Evolutionary conservation across 352 stramenopile species (phyloP).

Genomic region (Peronospora tabacina): DNA sequence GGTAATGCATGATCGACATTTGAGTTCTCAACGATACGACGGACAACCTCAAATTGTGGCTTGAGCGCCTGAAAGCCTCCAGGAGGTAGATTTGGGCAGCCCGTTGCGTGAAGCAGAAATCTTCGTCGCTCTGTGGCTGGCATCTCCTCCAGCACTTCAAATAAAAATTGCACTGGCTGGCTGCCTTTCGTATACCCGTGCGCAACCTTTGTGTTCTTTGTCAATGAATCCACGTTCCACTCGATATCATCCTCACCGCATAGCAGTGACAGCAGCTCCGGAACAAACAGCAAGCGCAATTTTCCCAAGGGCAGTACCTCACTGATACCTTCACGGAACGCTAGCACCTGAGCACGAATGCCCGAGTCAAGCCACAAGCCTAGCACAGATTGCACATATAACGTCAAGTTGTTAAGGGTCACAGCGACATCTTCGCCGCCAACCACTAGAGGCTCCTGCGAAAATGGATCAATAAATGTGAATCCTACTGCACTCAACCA

Average conservation of each 20-base stretch:
- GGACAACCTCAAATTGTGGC: slow-evolving; percentile 75
- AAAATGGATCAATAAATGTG: slow-evolving; percentile 74
- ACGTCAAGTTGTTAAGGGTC: slow-evolving; percentile 41
- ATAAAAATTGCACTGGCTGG: slow-evolving; percentile 55
- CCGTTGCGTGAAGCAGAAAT: slow-evolving; percentile 77
- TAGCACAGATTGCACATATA: slow-evolving; percentile 55
- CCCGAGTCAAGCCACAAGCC: slow-evolving; percentile 56
- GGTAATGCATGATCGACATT: slow-evolving; percentile 70
- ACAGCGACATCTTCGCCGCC: slow-evolving; percentile 41
- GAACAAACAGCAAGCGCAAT: slow-evolving; percentile 58
- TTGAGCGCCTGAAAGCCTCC: slow-evolving; percentile 62
- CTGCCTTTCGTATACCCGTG: slow-evolving; percentile 81
- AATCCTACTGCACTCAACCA: slow-evolving; percentile 66
- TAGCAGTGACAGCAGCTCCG: slow-evolving; percentile 55
- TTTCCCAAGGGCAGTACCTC: slow-evolving; percentile 69
- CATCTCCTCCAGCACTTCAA: slow-evolving; percentile 69
- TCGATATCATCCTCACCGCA: slow-evolving; percentile 68
- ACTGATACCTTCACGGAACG: slow-evolving; percentile 68
- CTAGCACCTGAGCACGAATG: slow-evolving; percentile 53
- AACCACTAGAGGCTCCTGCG: slow-evolving; percentile 47
- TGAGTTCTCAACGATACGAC: slow-evolving; percentile 59
- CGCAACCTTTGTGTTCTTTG: slow-evolving; percentile 66
- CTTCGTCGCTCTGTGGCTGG: slow-evolving; percentile 41
- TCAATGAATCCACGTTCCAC: slow-evolving; percentile 58
- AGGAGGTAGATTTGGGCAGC: slow-evolving; percentile 71